Evolutionary conservation across 345 rosid genomes (phyloP), one percentile per base, ranked within the genome.

Genomic region (Erysimum cheiranthoides): DNA sequence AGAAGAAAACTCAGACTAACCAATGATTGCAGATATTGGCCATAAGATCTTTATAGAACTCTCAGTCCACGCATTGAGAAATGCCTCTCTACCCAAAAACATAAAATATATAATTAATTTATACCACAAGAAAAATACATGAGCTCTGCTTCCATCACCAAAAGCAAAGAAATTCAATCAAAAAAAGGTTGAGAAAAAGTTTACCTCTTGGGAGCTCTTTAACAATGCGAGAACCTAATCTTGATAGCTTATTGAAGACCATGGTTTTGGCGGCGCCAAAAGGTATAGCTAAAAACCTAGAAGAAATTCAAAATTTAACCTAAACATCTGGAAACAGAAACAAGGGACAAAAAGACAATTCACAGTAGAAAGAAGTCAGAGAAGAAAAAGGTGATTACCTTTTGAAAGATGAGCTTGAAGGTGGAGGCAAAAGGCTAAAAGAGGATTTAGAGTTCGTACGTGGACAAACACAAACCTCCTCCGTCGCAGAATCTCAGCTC

Each of bases 151-250:
- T 66, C 42, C 39, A 57, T 39, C 34, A 65, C 18, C 39, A 65
- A 63, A 43, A 32, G 28, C 25, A 31, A 54, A 27, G 10, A 16
- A 28, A 46, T 17, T 27, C 52, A 58, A 46, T 58, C 0, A 46
- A 25, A 30, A 21, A 54, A 59, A 21, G 1, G 0, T 32, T 9
- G 25, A 0, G 7, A 42, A 28, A 14, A 66, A 32, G 14, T n/a
- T 0, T 79, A 89, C 91, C 93, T 84, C 79, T 79, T 3, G 86
- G 78, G 57, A 85, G 83, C 81, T 82, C 78, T 56, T 58, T 84
- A 52, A 73, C 79, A 53, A 83, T 62, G 69, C 79, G 54, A 73
- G 74, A 68, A 18, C 85, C 86, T 68, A 82, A 67, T 75, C 85
- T 84, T 46, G 85, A 71, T 54, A 84, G 50, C 70, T 83, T 80